Evolutionary conservation across 2,329 filamentous ascomycete species (phyloP).

Genomic region (Elsinoe necatrix): DNA sequence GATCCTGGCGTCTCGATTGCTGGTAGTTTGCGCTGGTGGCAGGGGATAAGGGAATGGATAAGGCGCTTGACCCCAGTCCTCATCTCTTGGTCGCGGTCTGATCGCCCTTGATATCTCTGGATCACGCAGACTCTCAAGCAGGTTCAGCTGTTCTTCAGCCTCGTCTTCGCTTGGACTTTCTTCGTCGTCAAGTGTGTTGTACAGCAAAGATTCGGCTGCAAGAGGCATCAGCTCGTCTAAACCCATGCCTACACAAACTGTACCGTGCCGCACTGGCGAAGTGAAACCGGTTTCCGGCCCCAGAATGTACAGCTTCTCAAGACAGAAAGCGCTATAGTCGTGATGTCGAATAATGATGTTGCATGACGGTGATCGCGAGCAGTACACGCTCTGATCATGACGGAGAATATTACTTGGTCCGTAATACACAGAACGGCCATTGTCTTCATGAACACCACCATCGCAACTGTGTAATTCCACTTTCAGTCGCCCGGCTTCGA

Average conservation of each 20-base stretch:
- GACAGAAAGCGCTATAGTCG: constrained; percentile 68
- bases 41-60: constrained; percentile 9
- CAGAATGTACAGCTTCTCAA: constrained; percentile 82
- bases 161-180: constrained; percentile 19
- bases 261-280: constrained; percentile 65
- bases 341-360: constrained; percentile 80
- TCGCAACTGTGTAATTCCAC: constrained; percentile 91
- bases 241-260: constrained; percentile 85
- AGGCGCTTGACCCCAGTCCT: constrained; percentile 12
- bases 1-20: constrained; percentile 7
- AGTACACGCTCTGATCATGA: constrained; percentile 78
- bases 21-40: background rate
- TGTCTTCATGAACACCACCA: constrained; percentile 59
- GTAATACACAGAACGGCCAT: constrained; percentile 43
- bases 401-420: constrained; percentile 73
- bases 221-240: constrained; percentile 60
- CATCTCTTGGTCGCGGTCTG: constrained; percentile 2
- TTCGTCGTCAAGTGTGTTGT: constrained; percentile 36
- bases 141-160: constrained; percentile 20
- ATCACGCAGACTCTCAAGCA: constrained; percentile 20
- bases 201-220: constrained; percentile 33
- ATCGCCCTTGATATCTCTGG: constrained; percentile 18
- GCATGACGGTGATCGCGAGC: constrained; percentile 77
- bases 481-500: constrained; percentile 68
- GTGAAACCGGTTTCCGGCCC: constrained; percentile 74